A percentile compares a stretch with the other conserved stretches of the same genome.
Evolutionary conservation across 306 rosid species (phyloP).

Genomic region (Quercus parvula): DNA sequence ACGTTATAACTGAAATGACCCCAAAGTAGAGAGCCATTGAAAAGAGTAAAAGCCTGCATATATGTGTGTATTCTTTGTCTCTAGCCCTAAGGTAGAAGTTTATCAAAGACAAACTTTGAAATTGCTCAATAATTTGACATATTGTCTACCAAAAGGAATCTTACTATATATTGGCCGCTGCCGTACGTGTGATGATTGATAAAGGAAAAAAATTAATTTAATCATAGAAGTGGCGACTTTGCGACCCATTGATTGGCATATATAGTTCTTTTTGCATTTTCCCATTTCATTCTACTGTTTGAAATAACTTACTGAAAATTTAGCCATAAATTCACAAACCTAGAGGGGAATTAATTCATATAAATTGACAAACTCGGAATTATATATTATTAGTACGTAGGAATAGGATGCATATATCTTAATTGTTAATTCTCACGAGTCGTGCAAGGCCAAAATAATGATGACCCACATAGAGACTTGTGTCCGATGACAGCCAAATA

Average conservation of each 20-base stretch:
- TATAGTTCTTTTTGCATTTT: background rate
- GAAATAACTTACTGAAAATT: background rate
- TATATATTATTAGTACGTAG: constrained; percentile 7
- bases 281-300: background rate
- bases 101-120: no score
- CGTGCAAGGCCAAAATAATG: constrained; percentile 10
- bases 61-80: no score
- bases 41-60: no score
- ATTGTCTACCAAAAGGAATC: no score
- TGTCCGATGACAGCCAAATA: constrained; percentile 12
- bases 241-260: background rate
- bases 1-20: no score
- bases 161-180: no score
- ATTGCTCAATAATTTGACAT: no score
- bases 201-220: no score
- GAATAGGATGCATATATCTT: background rate
- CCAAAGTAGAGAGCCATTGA: no score
- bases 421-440: background rate
- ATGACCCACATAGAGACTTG: constrained; percentile 28
- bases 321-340: background rate
- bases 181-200: no score
- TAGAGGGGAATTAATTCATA: background rate
- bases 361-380: background rate
- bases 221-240: no score
- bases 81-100: no score